Percentiles rank a stretch among this genome's conserved stretches.
Conservation (phyloP, 2,329 filamentous ascomycete species). For the Beauveria caledonica region DNA sequence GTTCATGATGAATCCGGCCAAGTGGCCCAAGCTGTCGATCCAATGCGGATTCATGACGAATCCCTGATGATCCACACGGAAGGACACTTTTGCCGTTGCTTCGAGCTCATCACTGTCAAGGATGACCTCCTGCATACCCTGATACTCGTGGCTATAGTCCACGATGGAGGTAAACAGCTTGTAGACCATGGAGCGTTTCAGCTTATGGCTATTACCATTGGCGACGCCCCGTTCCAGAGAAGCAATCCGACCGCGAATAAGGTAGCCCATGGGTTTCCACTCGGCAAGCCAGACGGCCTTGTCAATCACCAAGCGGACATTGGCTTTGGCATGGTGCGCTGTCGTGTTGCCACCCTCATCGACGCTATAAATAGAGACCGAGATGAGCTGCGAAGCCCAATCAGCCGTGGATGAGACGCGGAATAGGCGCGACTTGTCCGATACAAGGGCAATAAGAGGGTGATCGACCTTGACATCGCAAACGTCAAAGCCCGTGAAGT, state of each 20-base stretch:
- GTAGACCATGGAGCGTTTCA: conserved; percentile 34
- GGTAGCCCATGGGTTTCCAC: neutral
- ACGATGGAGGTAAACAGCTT: conserved; percentile 52
- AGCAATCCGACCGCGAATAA: neutral
- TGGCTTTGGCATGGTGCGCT: neutral
- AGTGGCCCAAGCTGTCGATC: conserved; percentile 51
- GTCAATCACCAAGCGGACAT: neutral
- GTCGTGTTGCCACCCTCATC: conserved; percentile 14
- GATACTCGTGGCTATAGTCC: conserved; percentile 43
- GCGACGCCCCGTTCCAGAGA: neutral
- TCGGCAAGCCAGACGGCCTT: neutral
- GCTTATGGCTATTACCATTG: neutral
- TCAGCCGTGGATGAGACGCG: conserved; percentile 13
- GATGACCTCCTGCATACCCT: conserved; percentile 49
- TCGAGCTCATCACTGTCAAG: conserved; percentile 43
- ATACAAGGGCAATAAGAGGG: conserved; percentile 15
- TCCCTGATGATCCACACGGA: conserved; percentile 40
- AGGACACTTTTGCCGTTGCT: conserved; percentile 23
- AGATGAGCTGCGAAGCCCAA: conserved; percentile 14
- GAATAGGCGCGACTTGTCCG: conserved; percentile 14
- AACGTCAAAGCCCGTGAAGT: conserved; percentile 16
- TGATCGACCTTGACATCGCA: conserved; percentile 16
- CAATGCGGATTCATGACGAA: conserved; percentile 51
- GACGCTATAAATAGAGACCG: conserved; percentile 18
- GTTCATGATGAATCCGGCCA: conserved; percentile 55